Evolutionary conservation across 768 basidiomycete genomes (phyloP).

Genomic region (Mrakia frigida): DNA sequence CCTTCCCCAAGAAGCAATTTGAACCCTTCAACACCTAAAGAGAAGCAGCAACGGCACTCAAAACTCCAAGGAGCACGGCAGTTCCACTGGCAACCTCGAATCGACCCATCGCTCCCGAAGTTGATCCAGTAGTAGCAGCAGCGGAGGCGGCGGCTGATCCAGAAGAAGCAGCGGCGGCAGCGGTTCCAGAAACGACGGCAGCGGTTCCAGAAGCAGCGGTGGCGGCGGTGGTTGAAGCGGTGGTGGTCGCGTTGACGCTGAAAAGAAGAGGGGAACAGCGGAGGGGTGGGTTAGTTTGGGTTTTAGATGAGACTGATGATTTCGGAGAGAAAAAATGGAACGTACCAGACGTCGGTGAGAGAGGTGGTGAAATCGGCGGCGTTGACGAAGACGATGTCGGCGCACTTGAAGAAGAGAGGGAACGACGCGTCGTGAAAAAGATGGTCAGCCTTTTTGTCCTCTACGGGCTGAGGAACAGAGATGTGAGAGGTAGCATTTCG

Average conservation of each 20-base stretch:
- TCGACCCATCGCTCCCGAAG: neutral
- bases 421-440: neutral
- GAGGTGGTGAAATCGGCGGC: neutral
- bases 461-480: too few relatives aligned
- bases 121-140: neutral
- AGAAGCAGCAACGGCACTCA: neutral
- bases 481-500: too few relatives aligned
- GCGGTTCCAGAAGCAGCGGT: neutral
- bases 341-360: neutral
- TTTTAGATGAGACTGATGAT: neutral
- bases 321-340: neutral
- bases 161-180: neutral
- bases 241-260: neutral
- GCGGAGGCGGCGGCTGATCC: neutral
- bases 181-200: neutral
- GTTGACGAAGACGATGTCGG: constrained; percentile 1
- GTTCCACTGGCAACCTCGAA: neutral
- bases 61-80: neutral
- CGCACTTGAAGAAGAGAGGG: neutral
- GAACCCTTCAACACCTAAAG: neutral
- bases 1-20: too few relatives aligned
- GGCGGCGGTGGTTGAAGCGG: neutral
- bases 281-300: neutral
- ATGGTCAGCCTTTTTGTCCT: too few relatives aligned
- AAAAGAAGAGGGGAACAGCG: neutral